Base-by-base conservation (phyloP, 768 basidiomycete genomes). In the Tulasnella sp. region DNA sequence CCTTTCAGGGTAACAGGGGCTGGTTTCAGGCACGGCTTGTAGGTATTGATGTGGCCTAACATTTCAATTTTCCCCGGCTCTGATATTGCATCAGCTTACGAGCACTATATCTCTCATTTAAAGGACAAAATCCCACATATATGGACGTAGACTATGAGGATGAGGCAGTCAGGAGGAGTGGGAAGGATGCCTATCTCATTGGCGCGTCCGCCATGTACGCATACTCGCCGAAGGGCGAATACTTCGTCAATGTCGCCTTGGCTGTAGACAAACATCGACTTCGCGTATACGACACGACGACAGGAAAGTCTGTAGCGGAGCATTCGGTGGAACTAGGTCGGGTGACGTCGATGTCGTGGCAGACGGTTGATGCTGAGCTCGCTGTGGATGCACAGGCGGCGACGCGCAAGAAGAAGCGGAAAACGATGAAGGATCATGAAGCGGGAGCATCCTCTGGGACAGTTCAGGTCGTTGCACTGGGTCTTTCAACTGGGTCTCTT, bases 221-320 rank as follows among this genome's bases (percentile, higher is more conserved):
- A 5, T 86, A 85, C 71, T 85, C 83, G 8, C 75, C 76, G 4
- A 71, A 75, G 59, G 79, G 76, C 54, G 70, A 73, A 55, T 70
- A 79, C 38, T 84, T 84, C 65, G 82, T 79, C 1, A 76, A 80
- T 53, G 69, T 83, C 27, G 82, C 82, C 9, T 75, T 85, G 22
- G 77, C 83, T 2, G 75, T 85, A 53, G 83, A 85, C 75, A 85
- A 83, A 69, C 83, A 85, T 66, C 77, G 82, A 46, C 70, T 85
- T 58, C 81, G 82, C 65, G 73, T 85, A 41, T 83, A 82, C 68
- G 76, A 83, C 67, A 78, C 80, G 8, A 63, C 73, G 7, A 74
- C 79, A n/a, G 76, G 75, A 38, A 75, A 77, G 62, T 75, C 79
- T 30, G 69, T 79, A 21, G 77, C 81, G 3, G 83, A 85, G 68